Conservation (phyloP, 495 filamentous ascomycete genomes). For the Lophium mytilinum region DNA sequence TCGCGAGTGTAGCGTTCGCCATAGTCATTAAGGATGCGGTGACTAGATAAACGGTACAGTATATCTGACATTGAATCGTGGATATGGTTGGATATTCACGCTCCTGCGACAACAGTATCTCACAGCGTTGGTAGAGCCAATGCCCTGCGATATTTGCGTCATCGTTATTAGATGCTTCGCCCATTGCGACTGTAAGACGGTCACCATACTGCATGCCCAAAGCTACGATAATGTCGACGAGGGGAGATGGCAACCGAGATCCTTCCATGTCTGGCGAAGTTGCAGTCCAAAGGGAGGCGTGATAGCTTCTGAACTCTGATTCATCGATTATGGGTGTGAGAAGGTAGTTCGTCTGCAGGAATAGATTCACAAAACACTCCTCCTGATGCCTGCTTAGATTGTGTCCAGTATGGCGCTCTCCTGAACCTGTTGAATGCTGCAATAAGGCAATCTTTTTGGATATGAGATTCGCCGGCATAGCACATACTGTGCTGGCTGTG, state of each 20-base stretch:
- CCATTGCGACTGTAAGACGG: constrained; percentile 17
- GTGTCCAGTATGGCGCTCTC: too few relatives aligned
- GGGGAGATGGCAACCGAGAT: constrained; percentile 40
- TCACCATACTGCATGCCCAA: constrained; percentile 47
- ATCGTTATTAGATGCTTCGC: constrained; percentile 10
- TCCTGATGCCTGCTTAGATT: too few relatives aligned
- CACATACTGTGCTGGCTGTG: too few relatives aligned
- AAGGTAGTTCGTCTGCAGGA: too few relatives aligned
- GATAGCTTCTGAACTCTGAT: too few relatives aligned
- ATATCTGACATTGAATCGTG: constrained; percentile 46
- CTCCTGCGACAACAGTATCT: constrained; percentile 39
- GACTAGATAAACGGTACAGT: constrained; percentile 40
- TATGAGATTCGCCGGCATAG: too few relatives aligned
- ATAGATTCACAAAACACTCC: too few relatives aligned
- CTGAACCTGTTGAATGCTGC: too few relatives aligned
- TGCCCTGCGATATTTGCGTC: constrained; percentile 42
- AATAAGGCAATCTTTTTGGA: too few relatives aligned
- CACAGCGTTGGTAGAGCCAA: constrained; percentile 40
- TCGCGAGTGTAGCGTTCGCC: constrained; percentile 34
- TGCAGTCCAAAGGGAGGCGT: too few relatives aligned
- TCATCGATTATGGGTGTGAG: too few relatives aligned
- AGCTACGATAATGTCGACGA: constrained; percentile 49
- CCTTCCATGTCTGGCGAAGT: constrained; percentile 13
- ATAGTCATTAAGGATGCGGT: constrained; percentile 45
- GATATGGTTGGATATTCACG: constrained; percentile 43